Conservation (phyloP, 2,329 filamentous ascomycete genomes). For the Paecilomyces variotii region DNA sequence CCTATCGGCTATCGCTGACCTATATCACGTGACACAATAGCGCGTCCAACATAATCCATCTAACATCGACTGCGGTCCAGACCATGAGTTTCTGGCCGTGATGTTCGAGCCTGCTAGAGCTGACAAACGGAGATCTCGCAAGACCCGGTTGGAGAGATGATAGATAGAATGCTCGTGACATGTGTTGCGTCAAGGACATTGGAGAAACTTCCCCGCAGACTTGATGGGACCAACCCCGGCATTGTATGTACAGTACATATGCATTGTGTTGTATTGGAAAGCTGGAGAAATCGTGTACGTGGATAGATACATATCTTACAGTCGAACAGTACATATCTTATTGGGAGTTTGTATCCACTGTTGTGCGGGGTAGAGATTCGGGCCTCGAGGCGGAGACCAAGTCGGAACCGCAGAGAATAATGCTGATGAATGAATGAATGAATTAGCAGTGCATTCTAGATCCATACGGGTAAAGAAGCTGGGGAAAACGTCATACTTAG, state of each 20-base stretch:
- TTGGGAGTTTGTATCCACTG: not conserved
- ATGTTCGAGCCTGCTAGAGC: not conserved
- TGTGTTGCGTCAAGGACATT: not conserved
- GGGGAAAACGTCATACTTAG: not conserved
- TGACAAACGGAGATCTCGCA: not conserved
- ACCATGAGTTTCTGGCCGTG: not conserved
- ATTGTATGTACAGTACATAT: not conserved
- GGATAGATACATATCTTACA: not conserved
- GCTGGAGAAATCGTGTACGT: not conserved
- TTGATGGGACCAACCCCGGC: not conserved
- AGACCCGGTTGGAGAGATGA: not conserved
- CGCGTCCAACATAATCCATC: not conserved
- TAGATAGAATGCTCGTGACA: not conserved
- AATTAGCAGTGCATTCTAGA: not conserved
- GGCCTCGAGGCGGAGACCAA: not conserved
- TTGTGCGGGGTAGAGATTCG: not conserved
- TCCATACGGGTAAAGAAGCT: not conserved
- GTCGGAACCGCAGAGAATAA: not conserved
- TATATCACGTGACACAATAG: no score
- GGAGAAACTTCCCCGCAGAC: not conserved
- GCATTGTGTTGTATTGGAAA: not conserved
- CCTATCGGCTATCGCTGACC: no score
- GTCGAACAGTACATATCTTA: not conserved
- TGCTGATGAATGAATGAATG: not conserved
- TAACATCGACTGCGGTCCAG: not conserved